These are phyloP conservation scores for Marvania coccoides DNA, from an alignment of 139 green algal species.

Conservation along the genomic window DNA sequence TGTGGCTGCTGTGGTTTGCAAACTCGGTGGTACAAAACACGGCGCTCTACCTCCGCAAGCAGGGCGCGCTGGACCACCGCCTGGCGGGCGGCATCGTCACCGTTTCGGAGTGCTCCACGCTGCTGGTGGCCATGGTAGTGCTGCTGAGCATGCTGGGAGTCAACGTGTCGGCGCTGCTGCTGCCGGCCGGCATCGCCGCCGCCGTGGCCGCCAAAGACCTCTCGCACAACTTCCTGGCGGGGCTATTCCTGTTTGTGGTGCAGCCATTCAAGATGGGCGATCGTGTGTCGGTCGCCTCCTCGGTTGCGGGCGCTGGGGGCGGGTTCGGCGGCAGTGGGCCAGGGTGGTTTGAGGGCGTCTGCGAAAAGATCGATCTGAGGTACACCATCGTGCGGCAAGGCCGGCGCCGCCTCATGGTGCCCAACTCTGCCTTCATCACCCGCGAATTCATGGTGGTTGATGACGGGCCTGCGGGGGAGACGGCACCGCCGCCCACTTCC, in stretches of 20 bases:
- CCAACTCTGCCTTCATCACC: constrained; percentile 57
- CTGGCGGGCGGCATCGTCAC: constrained; percentile 51
- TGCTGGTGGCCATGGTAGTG: constrained; percentile 46
- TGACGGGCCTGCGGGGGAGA: not conserved
- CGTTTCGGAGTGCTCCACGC: constrained; percentile 34
- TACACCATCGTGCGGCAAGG: constrained; percentile 54
- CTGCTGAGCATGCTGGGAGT: constrained; percentile 59
- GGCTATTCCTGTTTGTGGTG: constrained; percentile 61
- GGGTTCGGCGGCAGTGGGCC: not conserved
- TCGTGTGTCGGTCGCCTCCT: constrained; percentile 38
- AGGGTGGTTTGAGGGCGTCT: constrained; percentile 60
- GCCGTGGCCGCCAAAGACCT: constrained; percentile 62
- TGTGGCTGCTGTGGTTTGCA: constrained; percentile 71
- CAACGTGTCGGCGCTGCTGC: constrained; percentile 55
- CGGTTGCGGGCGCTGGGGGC: not conserved
- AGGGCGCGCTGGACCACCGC: constrained; percentile 54
- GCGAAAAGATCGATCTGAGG: constrained; percentile 62
- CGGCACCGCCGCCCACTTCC: not conserved
- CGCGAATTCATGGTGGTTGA: constrained; percentile 62
- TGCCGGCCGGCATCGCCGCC: constrained; percentile 53
- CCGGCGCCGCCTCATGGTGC: constrained; percentile 44
- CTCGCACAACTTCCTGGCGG: constrained; percentile 57
- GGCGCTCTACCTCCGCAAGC: constrained; percentile 43
- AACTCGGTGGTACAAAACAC: constrained; percentile 64
- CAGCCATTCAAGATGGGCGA: constrained; percentile 56